Percentiles rank a stretch among this genome's conserved stretches.
These are phyloP conservation scores for Penicillium silybi DNA, from an alignment of 495 filamentous ascomycete genomes.

Conservation along the genomic window DNA sequence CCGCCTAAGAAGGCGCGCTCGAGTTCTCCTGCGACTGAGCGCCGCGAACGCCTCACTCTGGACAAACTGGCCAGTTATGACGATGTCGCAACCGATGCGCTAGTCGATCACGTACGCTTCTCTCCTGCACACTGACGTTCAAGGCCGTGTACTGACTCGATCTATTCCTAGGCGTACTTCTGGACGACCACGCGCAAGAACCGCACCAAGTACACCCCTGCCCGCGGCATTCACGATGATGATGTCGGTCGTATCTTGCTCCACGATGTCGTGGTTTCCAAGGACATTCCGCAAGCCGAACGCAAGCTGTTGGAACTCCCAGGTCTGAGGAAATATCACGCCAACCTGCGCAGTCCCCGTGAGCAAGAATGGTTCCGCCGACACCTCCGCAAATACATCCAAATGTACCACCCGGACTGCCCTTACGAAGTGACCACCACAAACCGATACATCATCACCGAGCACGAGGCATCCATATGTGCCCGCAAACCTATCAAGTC, in stretches of 20 bases:
- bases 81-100: constrained; percentile 91
- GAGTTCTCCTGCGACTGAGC: constrained; percentile 37
- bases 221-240: constrained; percentile 75
- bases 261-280: constrained; percentile 67
- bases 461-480: constrained; percentile 83
- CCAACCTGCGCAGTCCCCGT: constrained; percentile 62
- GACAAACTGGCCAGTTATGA: constrained; percentile 88
- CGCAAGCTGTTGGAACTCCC: constrained; percentile 64
- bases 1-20: constrained; percentile 43
- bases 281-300: constrained; percentile 66
- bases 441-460: constrained; percentile 89
- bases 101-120: constrained; percentile 83
- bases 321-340: constrained; percentile 68
- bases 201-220: constrained; percentile 77
- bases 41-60: constrained; percentile 73
- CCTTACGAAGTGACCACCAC: constrained; percentile 93
- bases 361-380: constrained; percentile 85
- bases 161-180: constrained; percentile 68
- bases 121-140: constrained; percentile 1
- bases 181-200: constrained; percentile 97
- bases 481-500: constrained; percentile 72
- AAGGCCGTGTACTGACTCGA: constrained; percentile 16
- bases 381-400: constrained; percentile 87
- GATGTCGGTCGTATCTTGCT: constrained; percentile 76
- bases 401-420: constrained; percentile 87